A percentile compares a stretch with the other conserved stretches of the same genome.
These are phyloP conservation scores for Dendrocalamus sinicus DNA, from an alignment of 176 grass and related monocot genomes.

Conservation along the genomic window DNA sequence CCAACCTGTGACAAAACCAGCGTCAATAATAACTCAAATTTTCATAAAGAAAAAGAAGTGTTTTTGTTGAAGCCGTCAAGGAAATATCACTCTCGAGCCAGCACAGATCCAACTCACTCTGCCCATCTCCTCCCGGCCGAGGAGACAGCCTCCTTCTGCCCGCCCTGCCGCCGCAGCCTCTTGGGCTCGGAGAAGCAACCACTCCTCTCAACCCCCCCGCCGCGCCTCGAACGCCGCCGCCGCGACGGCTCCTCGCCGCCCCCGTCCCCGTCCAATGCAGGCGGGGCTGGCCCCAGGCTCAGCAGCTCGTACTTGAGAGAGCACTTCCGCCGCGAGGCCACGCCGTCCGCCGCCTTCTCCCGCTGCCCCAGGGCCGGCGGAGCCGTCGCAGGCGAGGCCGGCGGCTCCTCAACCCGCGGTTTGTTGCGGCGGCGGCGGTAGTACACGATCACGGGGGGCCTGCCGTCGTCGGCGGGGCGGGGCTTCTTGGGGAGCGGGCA, in stretches of 20 bases:
- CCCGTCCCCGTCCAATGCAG: conserved; percentile 40
- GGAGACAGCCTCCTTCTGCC: conserved; percentile 49
- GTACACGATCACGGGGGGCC: conserved; percentile 47
- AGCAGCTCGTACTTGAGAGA: conserved; percentile 57
- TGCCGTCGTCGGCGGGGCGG: conserved; percentile 4
- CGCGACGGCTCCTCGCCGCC: conserved; percentile 1
- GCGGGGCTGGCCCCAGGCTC: conserved; percentile 40
- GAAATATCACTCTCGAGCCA: not conserved
- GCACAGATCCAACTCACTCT: conserved; percentile 70
- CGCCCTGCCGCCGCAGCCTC: conserved; percentile 34
- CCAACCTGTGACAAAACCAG: conserved; percentile 61
- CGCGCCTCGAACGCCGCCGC: conserved; percentile 32
- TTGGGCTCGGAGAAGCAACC: conserved; percentile 23
- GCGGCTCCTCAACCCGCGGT: conserved; percentile 40
- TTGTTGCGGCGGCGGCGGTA: conserved; percentile 54
- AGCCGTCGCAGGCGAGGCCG: not conserved
- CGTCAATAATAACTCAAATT: conserved; percentile 26
- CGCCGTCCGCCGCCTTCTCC: conserved; percentile 20
- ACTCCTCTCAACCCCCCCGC: conserved; percentile 27
- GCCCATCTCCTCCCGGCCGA: conserved; percentile 71
- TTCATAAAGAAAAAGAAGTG: not conserved
- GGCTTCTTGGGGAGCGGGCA: conserved; percentile 54
- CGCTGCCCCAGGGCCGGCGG: not conserved
- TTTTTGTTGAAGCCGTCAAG: conserved; percentile 7
- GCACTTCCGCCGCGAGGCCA: conserved; percentile 44